Conservation (phyloP, 1,284 basidiomycete species). For the Mycosarcoma mackinlayi region DNA sequence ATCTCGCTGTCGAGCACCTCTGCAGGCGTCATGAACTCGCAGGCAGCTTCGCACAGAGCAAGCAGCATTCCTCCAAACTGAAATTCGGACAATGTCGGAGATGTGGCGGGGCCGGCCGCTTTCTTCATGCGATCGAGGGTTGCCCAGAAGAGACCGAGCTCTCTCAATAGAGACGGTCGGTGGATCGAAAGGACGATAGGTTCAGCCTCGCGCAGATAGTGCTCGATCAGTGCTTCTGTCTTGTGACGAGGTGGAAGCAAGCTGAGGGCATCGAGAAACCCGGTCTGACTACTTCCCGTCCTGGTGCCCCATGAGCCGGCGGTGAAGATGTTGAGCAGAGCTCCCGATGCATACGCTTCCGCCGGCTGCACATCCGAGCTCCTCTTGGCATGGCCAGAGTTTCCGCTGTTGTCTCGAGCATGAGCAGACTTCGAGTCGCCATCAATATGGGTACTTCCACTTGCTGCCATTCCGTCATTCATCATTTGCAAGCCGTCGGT, state of each 20-base stretch:
- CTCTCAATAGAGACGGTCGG: constrained; percentile 24
- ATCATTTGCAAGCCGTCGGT: not conserved
- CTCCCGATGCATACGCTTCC: constrained; percentile 12
- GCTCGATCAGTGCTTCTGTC: constrained; percentile 29
- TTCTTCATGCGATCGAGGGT: constrained; percentile 10
- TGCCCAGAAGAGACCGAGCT: constrained; percentile 36
- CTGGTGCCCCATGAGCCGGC: not conserved
- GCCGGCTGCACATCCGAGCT: not conserved
- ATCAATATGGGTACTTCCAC: not conserved
- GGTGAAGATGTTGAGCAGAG: constrained; percentile 22
- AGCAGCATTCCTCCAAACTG: constrained; percentile 44
- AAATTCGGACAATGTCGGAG: constrained; percentile 18
- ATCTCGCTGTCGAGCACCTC: constrained; percentile 47
- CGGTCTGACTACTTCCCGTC: not conserved
- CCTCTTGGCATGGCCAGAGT: not conserved
- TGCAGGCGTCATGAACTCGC: constrained; percentile 46
- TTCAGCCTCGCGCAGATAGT: constrained; percentile 43
- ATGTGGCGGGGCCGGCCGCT: not conserved
- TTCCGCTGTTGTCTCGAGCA: not conserved
- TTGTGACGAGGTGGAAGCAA: constrained; percentile 34
- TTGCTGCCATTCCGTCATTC: not conserved
- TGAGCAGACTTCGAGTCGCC: not conserved
- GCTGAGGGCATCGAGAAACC: constrained; percentile 17
- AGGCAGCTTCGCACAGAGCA: constrained; percentile 41
- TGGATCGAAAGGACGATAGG: constrained; percentile 39